phyloP scores from a whole-genome alignment of 169 alveolate genomes.

The Plasmodium ovale region DNA sequence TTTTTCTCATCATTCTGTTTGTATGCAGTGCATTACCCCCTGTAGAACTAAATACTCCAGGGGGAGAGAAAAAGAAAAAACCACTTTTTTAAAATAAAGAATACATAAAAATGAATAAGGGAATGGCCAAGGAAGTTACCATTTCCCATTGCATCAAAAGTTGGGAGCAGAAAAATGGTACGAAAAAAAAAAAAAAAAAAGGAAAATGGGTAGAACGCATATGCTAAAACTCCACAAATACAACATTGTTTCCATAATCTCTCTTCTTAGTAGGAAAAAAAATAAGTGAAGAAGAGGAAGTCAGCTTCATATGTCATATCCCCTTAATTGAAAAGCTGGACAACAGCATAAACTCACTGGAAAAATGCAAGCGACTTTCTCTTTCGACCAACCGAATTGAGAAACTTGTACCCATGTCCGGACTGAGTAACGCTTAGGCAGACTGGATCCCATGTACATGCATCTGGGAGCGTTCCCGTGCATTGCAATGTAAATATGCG shows the following conservation, averaged over 20 bases:
- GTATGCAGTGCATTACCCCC: no score
- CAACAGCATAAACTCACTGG: slow-evolving; percentile 36
- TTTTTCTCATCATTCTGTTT: no score
- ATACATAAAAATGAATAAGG: slow-evolving; percentile 1
- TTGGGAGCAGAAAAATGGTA: slow-evolving; percentile 72
- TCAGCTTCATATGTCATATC: slow-evolving; percentile 52
- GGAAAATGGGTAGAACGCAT: not conserved
- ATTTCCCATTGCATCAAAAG: slow-evolving; percentile 58
- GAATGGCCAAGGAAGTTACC: slow-evolving; percentile 59
- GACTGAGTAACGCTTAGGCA: slow-evolving; percentile 16
- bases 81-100: slow-evolving; percentile 5
- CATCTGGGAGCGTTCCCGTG: not conserved
- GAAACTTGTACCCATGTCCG: slow-evolving; percentile 51
- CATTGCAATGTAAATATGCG: no score
- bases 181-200: not conserved
- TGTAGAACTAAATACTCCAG: no score
- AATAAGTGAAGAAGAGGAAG: slow-evolving; percentile 65
- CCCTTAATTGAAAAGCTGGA: slow-evolving; percentile 50
- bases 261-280: slow-evolving; percentile 17
- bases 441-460: not conserved
- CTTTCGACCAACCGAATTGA: slow-evolving; percentile 58
- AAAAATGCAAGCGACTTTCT: slow-evolving; percentile 61
- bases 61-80: slow-evolving; percentile 1
- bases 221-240: not conserved
- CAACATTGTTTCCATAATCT: not conserved